phyloP scores from a whole-genome alignment of 2,329 filamentous ascomycete species.

The Myriosclerotinia scirpicola region DNA sequence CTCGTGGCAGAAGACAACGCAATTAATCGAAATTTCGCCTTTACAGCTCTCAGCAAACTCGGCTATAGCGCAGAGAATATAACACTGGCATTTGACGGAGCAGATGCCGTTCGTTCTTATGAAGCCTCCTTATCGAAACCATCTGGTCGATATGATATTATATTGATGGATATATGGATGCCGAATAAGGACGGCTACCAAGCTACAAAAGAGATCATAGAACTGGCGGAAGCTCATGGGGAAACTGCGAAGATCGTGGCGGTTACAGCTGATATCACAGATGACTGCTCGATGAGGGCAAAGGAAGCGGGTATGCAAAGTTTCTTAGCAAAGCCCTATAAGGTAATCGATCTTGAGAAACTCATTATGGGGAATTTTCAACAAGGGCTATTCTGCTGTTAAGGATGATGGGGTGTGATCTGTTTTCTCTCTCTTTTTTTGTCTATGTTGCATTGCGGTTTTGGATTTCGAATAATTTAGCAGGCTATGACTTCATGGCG shows the following conservation, averaged over 20 bases:
- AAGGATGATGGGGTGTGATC: slow-evolving; percentile 6
- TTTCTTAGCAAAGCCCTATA: slow-evolving; percentile 57
- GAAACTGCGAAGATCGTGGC: slow-evolving; percentile 47
- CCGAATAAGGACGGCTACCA: slow-evolving; percentile 72
- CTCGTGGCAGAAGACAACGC: slow-evolving; percentile 72
- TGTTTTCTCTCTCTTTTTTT: slow-evolving; percentile 4
- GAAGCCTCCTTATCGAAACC: slow-evolving; percentile 44
- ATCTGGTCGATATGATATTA: slow-evolving; percentile 53
- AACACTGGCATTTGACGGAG: slow-evolving; percentile 65
- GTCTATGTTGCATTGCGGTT: slow-evolving; percentile 8
- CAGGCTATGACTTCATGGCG: slow-evolving; percentile 8
- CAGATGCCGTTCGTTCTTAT: slow-evolving; percentile 65
- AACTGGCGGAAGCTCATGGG: slow-evolving; percentile 30
- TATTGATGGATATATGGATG: slow-evolving; percentile 77
- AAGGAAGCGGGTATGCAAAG: slow-evolving; percentile 55
- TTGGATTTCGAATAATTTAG: slow-evolving; percentile 1
- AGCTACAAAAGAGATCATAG: slow-evolving; percentile 62
- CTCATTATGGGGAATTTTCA: slow-evolving; percentile 45
- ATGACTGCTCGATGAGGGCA: slow-evolving; percentile 50
- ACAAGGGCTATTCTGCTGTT: slow-evolving; percentile 14
- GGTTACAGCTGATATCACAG: slow-evolving; percentile 57
- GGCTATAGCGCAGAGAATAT: slow-evolving; percentile 58
- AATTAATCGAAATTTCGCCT: slow-evolving; percentile 67
- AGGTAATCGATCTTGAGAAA: slow-evolving; percentile 53
- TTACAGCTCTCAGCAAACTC: slow-evolving; percentile 65